These are phyloP conservation scores for Comarum palustre DNA, from an alignment of 306 rosid genomes.

Conservation along the genomic window DNA sequence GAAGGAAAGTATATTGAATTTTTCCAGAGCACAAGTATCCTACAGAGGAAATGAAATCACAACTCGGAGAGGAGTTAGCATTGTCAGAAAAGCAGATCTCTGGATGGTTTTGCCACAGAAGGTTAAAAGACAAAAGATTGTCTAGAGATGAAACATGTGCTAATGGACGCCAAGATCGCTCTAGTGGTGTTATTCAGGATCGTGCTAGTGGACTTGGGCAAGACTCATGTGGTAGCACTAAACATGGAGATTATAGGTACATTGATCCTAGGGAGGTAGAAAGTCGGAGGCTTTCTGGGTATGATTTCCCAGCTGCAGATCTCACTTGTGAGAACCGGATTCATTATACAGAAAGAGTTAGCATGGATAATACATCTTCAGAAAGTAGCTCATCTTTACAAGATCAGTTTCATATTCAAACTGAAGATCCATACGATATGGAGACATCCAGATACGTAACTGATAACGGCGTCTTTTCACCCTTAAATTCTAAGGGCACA, in stretches of 20 bases:
- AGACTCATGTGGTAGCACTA: conserved; percentile 98
- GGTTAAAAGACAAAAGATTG: conserved; percentile 84
- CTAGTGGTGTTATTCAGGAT: conserved; percentile 84
- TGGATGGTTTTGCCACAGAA: conserved; percentile 99
- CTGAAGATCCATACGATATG: conserved; percentile 56
- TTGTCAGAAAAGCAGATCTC: conserved; percentile 93
- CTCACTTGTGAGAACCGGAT: conserved; percentile 44
- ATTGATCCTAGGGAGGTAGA: conserved; percentile 92
- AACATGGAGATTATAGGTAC: conserved; percentile 69
- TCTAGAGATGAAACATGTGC: conserved; percentile 52
- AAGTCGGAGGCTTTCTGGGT: conserved; percentile 65
- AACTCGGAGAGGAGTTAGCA: conserved; percentile 64
- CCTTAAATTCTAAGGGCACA: conserved; percentile 49
- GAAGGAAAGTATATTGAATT: conserved; percentile 18
- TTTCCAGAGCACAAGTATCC: conserved; percentile 87
- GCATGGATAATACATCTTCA: conserved; percentile 71
- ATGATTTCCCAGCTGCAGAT: conserved; percentile 51
- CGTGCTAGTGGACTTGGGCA: conserved; percentile 92
- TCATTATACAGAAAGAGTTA: conserved; percentile 48
- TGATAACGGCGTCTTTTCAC: conserved; percentile 54
- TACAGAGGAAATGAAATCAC: conserved; percentile 74
- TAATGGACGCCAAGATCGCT: conserved; percentile 87
- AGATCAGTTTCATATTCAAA: conserved; percentile 58
- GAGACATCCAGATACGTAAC: conserved; percentile 60
- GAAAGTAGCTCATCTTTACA: conserved; percentile 81